Percentiles rank a stretch among this genome's conserved stretches.
These are phyloP conservation scores for Plectosphaerella sp. DNA, from an alignment of 2,329 filamentous ascomycete species.

Conservation along the genomic window DNA sequence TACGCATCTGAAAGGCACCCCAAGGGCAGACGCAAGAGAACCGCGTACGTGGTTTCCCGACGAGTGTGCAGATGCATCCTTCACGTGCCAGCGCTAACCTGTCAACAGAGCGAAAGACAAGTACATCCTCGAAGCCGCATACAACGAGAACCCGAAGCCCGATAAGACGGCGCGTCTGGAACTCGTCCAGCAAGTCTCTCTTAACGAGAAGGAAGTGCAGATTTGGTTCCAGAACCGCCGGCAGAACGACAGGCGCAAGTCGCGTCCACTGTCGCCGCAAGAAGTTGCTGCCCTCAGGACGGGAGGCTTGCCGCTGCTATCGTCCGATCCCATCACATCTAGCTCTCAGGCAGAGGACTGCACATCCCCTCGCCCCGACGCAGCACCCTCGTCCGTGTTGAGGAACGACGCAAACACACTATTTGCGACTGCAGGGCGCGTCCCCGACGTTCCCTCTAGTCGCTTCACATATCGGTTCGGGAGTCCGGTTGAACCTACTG, in stretches of 20 bases:
- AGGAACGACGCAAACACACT: too few relatives aligned
- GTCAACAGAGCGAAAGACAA: slow-evolving; percentile 75
- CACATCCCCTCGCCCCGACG: neutral
- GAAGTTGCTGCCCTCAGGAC: slow-evolving; percentile 63
- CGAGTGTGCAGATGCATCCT: neutral
- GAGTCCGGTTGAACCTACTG: too few relatives aligned
- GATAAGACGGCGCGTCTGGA: slow-evolving; percentile 83
- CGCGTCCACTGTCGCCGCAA: slow-evolving; percentile 73
- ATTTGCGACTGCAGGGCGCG: too few relatives aligned
- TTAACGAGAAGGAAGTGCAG: slow-evolving; percentile 97
- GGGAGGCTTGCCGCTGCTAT: slow-evolving; percentile 47
- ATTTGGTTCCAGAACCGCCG: slow-evolving; percentile 98
- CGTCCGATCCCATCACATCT: slow-evolving; percentile 35
- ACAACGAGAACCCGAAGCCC: slow-evolving; percentile 80
- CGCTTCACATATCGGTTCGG: too few relatives aligned
- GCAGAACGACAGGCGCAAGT: slow-evolving; percentile 88
- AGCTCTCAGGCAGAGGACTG: slow-evolving; percentile 9
- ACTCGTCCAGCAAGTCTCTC: slow-evolving; percentile 78
- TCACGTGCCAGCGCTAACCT: slow-evolving; percentile 10
- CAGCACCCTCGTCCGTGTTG: neutral
- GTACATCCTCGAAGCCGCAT: slow-evolving; percentile 80
- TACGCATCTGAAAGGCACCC: slow-evolving; percentile 39
- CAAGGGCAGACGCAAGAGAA: slow-evolving; percentile 59
- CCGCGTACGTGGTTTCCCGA: slow-evolving; percentile 44
- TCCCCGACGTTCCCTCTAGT: too few relatives aligned